phyloP scores from a whole-genome alignment of 1,139 yeast species.

The Kodamaea suecica region DNA sequence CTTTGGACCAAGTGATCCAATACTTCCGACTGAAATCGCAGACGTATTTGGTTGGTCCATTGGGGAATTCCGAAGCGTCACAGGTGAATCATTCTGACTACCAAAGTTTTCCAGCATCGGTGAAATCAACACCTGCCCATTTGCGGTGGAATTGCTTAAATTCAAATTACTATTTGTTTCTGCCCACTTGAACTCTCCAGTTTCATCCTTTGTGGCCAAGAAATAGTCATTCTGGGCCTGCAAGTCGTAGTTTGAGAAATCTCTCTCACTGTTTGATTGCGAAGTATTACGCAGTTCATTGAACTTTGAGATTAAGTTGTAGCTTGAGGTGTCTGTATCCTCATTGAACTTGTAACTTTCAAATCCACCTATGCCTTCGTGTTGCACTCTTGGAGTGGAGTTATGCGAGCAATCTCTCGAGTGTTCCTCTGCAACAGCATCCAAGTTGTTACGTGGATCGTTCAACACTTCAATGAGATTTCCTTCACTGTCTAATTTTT shows the following conservation, averaged over 20 bases:
- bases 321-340: constrained; percentile 19
- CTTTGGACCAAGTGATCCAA: constrained; percentile 14
- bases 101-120: constrained; percentile 17
- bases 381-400: constrained; percentile 1
- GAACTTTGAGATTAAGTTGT: constrained; percentile 28
- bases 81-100: constrained; percentile 10
- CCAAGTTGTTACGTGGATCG: constrained; percentile 15
- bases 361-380: constrained; percentile 3
- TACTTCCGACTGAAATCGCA: constrained; percentile 2
- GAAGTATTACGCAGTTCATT: constrained; percentile 18
- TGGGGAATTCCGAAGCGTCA: constrained; percentile 10
- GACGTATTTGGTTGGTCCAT: not conserved
- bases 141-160: constrained; percentile 2
- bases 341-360: constrained; percentile 10
- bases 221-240: constrained; percentile 16
- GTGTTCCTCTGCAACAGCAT: constrained; percentile 32
- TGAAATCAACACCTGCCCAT: constrained; percentile 11
- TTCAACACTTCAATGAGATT: constrained; percentile 38
- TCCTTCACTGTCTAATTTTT: constrained; percentile 54
- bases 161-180: constrained; percentile 9
- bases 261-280: constrained; percentile 19
- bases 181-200: constrained; percentile 31
- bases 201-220: constrained; percentile 25
- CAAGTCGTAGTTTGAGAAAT: constrained; percentile 13
- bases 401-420: constrained; percentile 19